Evolutionary conservation across 1,139 yeast species (phyloP).

Genomic region (Nakaseomyces sp.): DNA sequence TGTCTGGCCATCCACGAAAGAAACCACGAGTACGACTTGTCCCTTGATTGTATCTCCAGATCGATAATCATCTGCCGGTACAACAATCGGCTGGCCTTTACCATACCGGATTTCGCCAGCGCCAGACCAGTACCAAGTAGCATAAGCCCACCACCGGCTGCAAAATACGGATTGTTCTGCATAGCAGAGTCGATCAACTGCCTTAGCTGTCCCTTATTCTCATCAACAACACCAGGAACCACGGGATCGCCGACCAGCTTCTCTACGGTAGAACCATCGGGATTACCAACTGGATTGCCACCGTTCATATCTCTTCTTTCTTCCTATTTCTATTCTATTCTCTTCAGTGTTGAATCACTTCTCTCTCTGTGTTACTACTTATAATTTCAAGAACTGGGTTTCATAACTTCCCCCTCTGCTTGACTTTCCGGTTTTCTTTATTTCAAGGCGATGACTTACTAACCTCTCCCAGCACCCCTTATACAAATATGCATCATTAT

Average conservation of each 20-base stretch:
- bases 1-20: slow-evolving; percentile 92
- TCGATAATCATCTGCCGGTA: slow-evolving; percentile 85
- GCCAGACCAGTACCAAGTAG: slow-evolving; percentile 83
- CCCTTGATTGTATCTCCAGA: slow-evolving; percentile 87
- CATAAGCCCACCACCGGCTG: slow-evolving; percentile 98
- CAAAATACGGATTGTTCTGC: slow-evolving; percentile 79
- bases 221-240: slow-evolving; percentile 4
- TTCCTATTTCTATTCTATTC: not conserved
- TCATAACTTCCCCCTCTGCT: too few species aligned
- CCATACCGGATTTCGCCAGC: slow-evolving; percentile 59
- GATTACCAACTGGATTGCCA: not conserved
- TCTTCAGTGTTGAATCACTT: too few species aligned
- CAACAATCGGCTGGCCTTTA: slow-evolving; percentile 54
- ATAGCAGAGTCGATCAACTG: slow-evolving; percentile 33
- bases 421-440: too few species aligned
- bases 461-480: too few species aligned
- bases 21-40: slow-evolving; percentile 90
- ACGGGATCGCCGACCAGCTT: not conserved
- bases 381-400: too few species aligned
- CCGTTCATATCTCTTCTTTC: not conserved
- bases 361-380: not conserved
- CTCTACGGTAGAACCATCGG: not conserved
- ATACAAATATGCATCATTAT: too few species aligned
- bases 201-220: slow-evolving; percentile 2
- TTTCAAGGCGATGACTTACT: not conserved